These are phyloP conservation scores for Asterochloris sp. DNA, from an alignment of 139 green algal genomes.

Conservation along the genomic window DNA sequence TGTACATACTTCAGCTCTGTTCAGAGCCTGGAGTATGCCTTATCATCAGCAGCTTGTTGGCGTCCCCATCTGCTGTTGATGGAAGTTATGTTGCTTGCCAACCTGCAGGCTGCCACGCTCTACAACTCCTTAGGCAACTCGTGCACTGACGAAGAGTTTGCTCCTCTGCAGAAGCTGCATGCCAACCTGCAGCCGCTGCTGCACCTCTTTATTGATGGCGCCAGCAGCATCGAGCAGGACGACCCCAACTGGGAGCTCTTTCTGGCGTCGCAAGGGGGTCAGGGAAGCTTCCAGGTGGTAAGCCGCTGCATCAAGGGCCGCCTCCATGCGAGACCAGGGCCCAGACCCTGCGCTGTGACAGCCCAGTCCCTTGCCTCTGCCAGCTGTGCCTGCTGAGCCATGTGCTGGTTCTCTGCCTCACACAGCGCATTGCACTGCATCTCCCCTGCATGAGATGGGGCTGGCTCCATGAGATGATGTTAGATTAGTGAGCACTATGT, in stretches of 20 bases:
- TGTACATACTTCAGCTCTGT: not conserved
- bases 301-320: not conserved
- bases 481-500: too few species aligned
- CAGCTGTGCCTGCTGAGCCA: too few species aligned
- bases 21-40: not conserved
- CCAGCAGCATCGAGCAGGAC: conserved; percentile 62
- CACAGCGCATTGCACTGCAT: too few species aligned
- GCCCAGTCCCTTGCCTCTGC: too few species aligned
- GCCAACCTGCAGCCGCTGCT: conserved; percentile 72
- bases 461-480: too few species aligned
- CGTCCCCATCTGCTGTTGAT: not conserved
- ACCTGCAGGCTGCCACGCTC: not conserved
- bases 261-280: conserved; percentile 36
- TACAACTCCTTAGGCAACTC: not conserved
- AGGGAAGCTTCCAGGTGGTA: conserved; percentile 6
- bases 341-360: too few species aligned
- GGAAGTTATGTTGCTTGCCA: not conserved
- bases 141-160: not conserved
- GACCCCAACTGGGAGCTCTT: conserved; percentile 79
- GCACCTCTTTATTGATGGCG: conserved; percentile 85
- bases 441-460: too few species aligned
- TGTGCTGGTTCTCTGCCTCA: too few species aligned
- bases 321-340: not conserved
- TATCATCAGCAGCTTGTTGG: not conserved
- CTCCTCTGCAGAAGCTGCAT: conserved; percentile 61